A percentile compares a stretch with the other conserved stretches of the same genome.
These are phyloP conservation scores for Falciphora oryzae DNA, from an alignment of 2,329 filamentous ascomycete species.

Conservation along the genomic window DNA sequence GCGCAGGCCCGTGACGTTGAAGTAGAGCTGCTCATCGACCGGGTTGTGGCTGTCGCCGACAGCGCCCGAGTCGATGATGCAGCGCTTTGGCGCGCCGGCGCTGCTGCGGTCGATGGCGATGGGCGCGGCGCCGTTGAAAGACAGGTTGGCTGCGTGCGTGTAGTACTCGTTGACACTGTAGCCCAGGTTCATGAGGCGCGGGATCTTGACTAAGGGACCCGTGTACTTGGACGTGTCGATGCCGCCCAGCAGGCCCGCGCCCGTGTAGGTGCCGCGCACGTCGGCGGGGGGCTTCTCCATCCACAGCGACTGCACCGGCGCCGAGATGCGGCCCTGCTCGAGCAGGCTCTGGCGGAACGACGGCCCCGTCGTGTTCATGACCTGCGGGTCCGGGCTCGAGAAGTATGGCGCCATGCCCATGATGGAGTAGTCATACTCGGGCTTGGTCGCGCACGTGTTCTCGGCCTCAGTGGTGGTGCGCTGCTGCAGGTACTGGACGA, in stretches of 20 bases:
- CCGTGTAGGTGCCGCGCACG: not conserved
- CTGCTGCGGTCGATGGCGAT: not conserved
- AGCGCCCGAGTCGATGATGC: conserved; percentile 6
- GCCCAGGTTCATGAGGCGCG: conserved; percentile 1
- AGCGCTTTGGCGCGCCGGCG: not conserved
- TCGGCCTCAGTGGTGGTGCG: not conserved
- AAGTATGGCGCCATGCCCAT: conserved; percentile 1
- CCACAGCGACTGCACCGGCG: conserved; percentile 4
- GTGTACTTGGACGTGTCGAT: conserved; percentile 7
- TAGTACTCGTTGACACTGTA: conserved; percentile 6
- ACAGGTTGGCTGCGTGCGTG: conserved; percentile 5
- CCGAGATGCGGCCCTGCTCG: conserved; percentile 6
- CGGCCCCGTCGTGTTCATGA: not conserved
- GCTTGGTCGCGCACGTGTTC: not conserved
- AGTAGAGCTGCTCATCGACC: not conserved
- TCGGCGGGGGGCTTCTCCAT: conserved; percentile 1
- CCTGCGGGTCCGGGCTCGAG: not conserved
- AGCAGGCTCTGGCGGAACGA: conserved; percentile 8
- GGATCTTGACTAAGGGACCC: conserved; percentile 1
- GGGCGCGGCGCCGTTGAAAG: not conserved
- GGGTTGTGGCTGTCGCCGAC: conserved; percentile 7
- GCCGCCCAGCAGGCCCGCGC: not conserved
- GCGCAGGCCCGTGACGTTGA: conserved; percentile 7
- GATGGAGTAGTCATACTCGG: conserved; percentile 6
- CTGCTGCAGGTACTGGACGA: conserved; percentile 2